These are phyloP conservation scores for Colletotrichum scovillei DNA, from an alignment of 2,329 filamentous ascomycete genomes.

Conservation along the genomic window DNA sequence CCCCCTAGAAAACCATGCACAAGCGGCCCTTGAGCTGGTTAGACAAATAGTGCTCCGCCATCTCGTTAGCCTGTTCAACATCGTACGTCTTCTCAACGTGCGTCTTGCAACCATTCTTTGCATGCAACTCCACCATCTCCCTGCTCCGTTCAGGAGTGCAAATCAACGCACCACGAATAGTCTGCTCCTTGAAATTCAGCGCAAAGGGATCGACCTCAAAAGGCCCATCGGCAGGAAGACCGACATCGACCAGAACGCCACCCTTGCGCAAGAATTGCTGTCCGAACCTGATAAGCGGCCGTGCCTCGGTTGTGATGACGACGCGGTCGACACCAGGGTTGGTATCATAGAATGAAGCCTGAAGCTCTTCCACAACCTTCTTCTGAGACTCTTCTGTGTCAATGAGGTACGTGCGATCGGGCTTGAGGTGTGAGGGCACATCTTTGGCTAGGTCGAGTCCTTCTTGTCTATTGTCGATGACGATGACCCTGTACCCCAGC, in stretches of 20 bases:
- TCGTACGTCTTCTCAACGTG: conserved; percentile 35
- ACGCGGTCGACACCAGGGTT: conserved; percentile 39
- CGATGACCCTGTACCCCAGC: conserved; percentile 40
- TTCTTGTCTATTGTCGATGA: conserved; percentile 38
- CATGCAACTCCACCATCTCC: conserved; percentile 36
- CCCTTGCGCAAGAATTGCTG: conserved; percentile 38
- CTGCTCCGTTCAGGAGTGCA: conserved; percentile 37
- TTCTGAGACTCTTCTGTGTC: conserved; percentile 30
- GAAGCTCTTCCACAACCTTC: conserved; percentile 28
- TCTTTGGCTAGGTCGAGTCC: conserved; percentile 35
- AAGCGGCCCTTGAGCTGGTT: conserved; percentile 35
- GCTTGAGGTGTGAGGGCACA: conserved; percentile 28
- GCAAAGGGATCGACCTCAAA: conserved; percentile 37
- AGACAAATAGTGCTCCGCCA: conserved; percentile 35
- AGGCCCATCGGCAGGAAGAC: conserved; percentile 33
- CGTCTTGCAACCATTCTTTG: conserved; percentile 34
- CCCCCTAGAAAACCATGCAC: conserved; percentile 34
- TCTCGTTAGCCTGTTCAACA: conserved; percentile 35
- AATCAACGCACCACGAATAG: conserved; percentile 33
- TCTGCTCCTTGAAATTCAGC: conserved; percentile 39
- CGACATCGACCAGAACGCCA: conserved; percentile 33
- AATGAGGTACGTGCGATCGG: conserved; percentile 28
- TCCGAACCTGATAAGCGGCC: conserved; percentile 26
- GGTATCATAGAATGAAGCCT: conserved; percentile 27
- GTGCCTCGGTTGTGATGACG: conserved; percentile 34